Percentiles rank a stretch among this genome's conserved stretches.
Evolutionary conservation across 2,329 filamentous ascomycete species (phyloP).

Genomic region (Botryosphaeria agaves): DNA sequence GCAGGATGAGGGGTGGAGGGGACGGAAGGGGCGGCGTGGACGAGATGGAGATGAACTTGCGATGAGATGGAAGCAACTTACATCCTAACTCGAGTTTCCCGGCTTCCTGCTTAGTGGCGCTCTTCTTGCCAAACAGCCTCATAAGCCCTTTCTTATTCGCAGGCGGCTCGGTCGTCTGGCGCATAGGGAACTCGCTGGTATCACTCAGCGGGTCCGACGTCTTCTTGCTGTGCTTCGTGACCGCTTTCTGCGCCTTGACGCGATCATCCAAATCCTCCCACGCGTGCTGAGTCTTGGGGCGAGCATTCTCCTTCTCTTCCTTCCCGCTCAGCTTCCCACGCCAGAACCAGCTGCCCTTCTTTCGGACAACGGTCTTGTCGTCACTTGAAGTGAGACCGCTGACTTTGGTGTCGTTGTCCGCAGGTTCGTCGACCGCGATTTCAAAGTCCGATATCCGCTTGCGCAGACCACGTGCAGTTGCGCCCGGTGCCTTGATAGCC

Average conservation of each 20-base stretch:
- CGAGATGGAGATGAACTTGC: no score
- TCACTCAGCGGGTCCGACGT: conserved; percentile 12
- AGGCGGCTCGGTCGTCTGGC: conserved; percentile 13
- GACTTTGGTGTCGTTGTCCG: neutral
- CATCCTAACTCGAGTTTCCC: conserved; percentile 15
- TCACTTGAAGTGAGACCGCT: neutral
- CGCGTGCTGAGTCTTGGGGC: conserved; percentile 1
- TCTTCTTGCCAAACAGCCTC: conserved; percentile 34
- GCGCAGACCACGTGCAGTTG: no score
- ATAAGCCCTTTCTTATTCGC: conserved; percentile 29
- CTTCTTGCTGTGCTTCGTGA: conserved; percentile 15
- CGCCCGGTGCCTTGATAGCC: no score
- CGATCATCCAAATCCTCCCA: conserved; percentile 1
- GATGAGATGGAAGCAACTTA: no score
- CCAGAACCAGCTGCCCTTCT: conserved; percentile 30
- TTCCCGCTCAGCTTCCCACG: conserved; percentile 7
- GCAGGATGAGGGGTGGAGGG: neutral
- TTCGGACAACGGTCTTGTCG: conserved; percentile 13
- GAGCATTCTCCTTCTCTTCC: conserved; percentile 6
- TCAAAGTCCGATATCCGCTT: no score
- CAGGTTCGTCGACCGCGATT: neutral
- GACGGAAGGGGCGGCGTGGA: neutral
- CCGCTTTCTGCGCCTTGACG: conserved; percentile 9
- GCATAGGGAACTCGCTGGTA: conserved; percentile 27
- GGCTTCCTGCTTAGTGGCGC: conserved; percentile 18